Evolutionary conservation across 305 asterid genomes (phyloP).

Genomic region (Striga hermonthica): DNA sequence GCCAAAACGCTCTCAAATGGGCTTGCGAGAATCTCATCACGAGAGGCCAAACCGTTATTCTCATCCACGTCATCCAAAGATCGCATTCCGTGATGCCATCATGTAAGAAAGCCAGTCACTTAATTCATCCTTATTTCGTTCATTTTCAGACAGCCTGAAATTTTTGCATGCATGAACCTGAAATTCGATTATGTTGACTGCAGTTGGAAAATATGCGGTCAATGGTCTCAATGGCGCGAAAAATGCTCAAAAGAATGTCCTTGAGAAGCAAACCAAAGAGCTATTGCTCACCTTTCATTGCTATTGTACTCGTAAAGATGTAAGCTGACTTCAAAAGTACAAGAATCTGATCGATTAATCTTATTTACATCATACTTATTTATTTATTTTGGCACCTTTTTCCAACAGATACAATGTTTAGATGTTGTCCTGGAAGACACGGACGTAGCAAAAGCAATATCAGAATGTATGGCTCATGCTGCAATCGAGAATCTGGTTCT

Average conservation of each 20-base stretch:
- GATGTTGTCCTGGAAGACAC: conserved; percentile 77
- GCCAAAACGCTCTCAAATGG: conserved; percentile 79
- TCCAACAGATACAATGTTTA: conserved; percentile 60
- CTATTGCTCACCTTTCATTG: conserved; percentile 74
- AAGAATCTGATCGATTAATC: too few species aligned
- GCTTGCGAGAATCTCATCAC: conserved; percentile 52
- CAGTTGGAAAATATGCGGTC: conserved; percentile 44
- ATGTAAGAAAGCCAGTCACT: not conserved
- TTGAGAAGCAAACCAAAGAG: conserved; percentile 55
- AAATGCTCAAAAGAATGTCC: conserved; percentile 36
- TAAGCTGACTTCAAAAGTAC: conserved; percentile 30
- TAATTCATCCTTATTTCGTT: not conserved
- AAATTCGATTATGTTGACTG: conserved; percentile 25
- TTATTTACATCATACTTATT: too few species aligned
- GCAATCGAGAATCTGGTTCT: conserved; percentile 86
- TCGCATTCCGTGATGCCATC: conserved; percentile 29
- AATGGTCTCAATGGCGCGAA: conserved; percentile 38
- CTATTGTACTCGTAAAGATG: conserved; percentile 82
- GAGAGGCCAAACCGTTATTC: conserved; percentile 66
- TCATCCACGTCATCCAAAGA: conserved; percentile 65
- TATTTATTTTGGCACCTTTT: not conserved
- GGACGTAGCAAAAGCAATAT: conserved; percentile 61
- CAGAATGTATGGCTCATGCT: conserved; percentile 66
- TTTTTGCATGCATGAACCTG: not conserved
- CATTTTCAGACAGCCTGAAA: not conserved